Evolutionary conservation across 2,329 filamentous ascomycete species (phyloP), one percentile per base, ranked within the genome.

Genomic region (Epichloe festucae): DNA sequence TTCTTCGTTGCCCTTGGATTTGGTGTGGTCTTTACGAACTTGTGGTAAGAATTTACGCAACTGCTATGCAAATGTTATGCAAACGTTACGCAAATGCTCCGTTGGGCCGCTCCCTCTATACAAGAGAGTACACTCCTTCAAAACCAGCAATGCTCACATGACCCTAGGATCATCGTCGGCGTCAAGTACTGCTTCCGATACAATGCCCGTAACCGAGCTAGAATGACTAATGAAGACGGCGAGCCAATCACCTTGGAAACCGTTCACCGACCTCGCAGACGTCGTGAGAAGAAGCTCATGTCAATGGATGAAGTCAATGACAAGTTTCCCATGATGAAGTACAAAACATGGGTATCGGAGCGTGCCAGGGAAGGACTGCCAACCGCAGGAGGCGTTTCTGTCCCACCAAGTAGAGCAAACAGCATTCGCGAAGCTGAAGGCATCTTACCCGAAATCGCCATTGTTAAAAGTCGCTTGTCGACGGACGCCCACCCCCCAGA

Each of bases 141-240:
- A 7, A 14, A 12, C 11, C 12, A 31, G 12, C 34, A 23, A 23
- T 53, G 27, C 39, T 47, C 21, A 55, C 54, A 34, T 59, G 67
- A 59, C 67, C 57, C 50, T 62, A 98, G 93, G 93, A 98, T 98
- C 62, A 98, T 98, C 61, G 93, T 98, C 55, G 93, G 93, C 59
- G 93, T 98, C 55, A 98, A 98, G 72, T 98, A 98, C 69, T 98
- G 93, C 72, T 98, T 98, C 70, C 81, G 93, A 60, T 97, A 98
- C 69, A 97, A 97, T 69, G 90, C 93, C 59, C 85, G 93, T 53
- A 94, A 94, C 64, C 85, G 93, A 49, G 82, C 84, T 55, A 72
- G 89, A 62, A 82, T 88, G 72, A 78, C 70, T 73, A 87, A 74
- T 57, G 87, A 89, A 60, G 87, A 90, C 58, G 86, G 87, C 65